phyloP scores from a whole-genome alignment of 345 rosid genomes.

The Rhizophora apiculata region DNA sequence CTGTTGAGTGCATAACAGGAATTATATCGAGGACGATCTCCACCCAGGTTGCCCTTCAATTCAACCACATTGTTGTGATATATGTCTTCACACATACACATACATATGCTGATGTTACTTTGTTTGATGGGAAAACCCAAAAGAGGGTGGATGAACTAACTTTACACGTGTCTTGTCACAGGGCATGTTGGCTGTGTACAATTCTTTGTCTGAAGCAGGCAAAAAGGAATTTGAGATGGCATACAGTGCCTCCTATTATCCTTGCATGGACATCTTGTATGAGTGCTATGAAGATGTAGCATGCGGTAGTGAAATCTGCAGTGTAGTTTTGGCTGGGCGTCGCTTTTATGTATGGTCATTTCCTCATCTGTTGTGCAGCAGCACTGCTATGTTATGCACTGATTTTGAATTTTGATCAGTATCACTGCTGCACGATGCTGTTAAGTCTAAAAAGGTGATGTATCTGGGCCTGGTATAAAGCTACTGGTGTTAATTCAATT shows the following conservation, averaged over 20 bases:
- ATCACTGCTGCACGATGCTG: not conserved
- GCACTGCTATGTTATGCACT: not conserved
- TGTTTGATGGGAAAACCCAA: not conserved
- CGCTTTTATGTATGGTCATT: constrained; percentile 61
- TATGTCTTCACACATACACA: not conserved
- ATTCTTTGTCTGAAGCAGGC: constrained; percentile 67
- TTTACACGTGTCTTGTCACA: constrained; percentile 19
- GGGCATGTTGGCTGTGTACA: constrained; percentile 92
- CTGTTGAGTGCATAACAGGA: constrained; percentile 93
- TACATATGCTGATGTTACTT: not conserved
- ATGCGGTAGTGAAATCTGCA: constrained; percentile 70
- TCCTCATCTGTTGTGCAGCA: not conserved
- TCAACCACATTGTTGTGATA: not conserved
- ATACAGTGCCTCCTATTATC: constrained; percentile 73
- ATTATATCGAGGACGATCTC: constrained; percentile 73
- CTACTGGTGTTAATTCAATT: not conserved
- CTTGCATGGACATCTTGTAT: constrained; percentile 85
- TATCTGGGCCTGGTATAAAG: not conserved
- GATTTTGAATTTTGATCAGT: no score
- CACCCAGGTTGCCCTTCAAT: constrained; percentile 50
- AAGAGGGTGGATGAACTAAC: not conserved
- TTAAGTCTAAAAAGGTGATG: not conserved
- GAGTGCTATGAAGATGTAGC: constrained; percentile 94
- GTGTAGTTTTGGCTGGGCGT: constrained; percentile 90
- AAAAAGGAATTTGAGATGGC: constrained; percentile 72